Conservation (phyloP, 768 basidiomycete species). For the Pilatotrama ljubarskyi region DNA sequence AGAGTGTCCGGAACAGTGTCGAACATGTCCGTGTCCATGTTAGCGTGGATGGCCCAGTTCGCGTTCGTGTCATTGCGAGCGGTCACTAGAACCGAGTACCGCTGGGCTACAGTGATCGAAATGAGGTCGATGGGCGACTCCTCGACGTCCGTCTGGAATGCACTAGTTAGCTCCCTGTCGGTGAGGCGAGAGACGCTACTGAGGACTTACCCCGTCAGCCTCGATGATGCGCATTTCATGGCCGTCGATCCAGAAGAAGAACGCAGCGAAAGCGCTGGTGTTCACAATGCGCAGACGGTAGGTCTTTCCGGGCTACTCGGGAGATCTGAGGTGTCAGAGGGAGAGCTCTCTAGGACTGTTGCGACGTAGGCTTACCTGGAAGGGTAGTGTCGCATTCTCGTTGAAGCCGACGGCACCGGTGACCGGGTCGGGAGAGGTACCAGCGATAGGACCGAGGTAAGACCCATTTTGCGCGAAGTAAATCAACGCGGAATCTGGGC, state of each 20-base stretch:
- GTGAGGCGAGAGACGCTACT: neutral
- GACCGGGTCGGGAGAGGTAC: constrained; percentile 45
- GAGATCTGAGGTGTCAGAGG: neutral
- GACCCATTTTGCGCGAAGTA: constrained; percentile 78
- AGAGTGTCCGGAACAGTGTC: constrained; percentile 73
- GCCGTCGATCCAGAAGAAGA: constrained; percentile 89
- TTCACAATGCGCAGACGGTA: constrained; percentile 90
- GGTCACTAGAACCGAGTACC: constrained; percentile 90
- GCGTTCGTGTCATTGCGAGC: constrained; percentile 78
- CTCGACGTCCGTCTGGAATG: constrained; percentile 68
- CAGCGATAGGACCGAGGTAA: constrained; percentile 64
- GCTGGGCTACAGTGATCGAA: constrained; percentile 81
- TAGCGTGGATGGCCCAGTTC: constrained; percentile 90
- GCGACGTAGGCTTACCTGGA: constrained; percentile 41
- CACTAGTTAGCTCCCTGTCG: neutral
- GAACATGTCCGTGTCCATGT: constrained; percentile 92
- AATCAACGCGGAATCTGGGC: constrained; percentile 71
- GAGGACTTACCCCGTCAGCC: constrained; percentile 68
- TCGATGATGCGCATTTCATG: constrained; percentile 85
- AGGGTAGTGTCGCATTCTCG: constrained; percentile 81
- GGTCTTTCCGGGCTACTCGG: constrained; percentile 66
- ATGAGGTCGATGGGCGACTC: constrained; percentile 72
- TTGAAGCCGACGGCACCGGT: constrained; percentile 76
- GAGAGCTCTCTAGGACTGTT: neutral
- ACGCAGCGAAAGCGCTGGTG: constrained; percentile 68